Conservation (phyloP, 1,139 yeast genomes). For the Magnusiomyces ingens region DNA sequence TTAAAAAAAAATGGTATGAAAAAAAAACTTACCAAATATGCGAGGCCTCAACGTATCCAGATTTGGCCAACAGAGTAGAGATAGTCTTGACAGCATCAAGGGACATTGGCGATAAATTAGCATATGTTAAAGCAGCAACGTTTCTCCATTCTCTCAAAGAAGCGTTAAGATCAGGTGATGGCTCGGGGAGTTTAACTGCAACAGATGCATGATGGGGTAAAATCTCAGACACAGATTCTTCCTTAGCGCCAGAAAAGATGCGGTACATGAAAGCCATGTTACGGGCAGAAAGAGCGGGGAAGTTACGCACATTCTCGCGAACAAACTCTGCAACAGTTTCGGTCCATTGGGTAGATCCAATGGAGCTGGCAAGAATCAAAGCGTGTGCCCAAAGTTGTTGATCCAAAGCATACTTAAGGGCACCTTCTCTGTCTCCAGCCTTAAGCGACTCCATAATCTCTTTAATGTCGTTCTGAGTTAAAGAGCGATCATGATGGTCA, state of each 20-base stretch:
- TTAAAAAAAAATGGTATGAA: neutral
- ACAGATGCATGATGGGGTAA: constrained; percentile 12
- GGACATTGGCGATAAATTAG: constrained; percentile 30
- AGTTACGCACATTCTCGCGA: constrained; percentile 36
- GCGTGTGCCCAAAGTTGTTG: constrained; percentile 77
- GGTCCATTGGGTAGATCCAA: constrained; percentile 58
- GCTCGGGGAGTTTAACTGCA: constrained; percentile 7
- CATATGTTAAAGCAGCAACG: constrained; percentile 29
- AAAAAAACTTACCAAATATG: constrained; percentile 26
- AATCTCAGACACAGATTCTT: constrained; percentile 33
- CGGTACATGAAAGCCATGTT: constrained; percentile 59
- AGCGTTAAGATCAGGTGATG: constrained; percentile 12
- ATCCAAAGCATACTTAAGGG: constrained; percentile 55
- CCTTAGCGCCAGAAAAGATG: constrained; percentile 57
- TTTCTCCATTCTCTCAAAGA: constrained; percentile 31
- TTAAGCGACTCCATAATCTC: constrained; percentile 39
- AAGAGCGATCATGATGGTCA: constrained; percentile 17
- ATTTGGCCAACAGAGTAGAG: constrained; percentile 28
- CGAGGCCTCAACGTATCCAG: constrained; percentile 31
- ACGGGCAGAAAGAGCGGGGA: constrained; percentile 36
- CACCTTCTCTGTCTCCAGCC: constrained; percentile 60
- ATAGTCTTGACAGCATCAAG: constrained; percentile 30
- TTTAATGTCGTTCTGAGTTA: constrained; percentile 29
- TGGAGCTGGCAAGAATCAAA: constrained; percentile 57
- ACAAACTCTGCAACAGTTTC: constrained; percentile 49